Base-by-base conservation (phyloP, 345 rosid genomes). In the Triadica sebifera region DNA sequence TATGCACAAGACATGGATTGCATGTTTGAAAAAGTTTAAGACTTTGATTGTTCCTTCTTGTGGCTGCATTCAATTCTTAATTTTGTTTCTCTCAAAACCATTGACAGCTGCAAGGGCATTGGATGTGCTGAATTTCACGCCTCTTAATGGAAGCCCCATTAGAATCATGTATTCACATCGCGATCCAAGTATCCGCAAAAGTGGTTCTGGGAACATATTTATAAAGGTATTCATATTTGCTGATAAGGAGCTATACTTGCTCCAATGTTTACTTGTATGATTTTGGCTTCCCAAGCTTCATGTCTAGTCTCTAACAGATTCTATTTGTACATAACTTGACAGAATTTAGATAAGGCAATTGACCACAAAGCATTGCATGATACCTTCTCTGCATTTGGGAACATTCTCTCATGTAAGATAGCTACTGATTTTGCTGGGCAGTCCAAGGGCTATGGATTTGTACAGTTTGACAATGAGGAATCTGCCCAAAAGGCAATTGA, bases 171-270 rank as follows among this genome's bases (percentile, higher is more conserved):
- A 88, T 78, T 94, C 98, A 61, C 94, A 86, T 66, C 91, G 94
- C 38, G 94, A 90, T 72, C 91, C 93, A 12, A 89, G 87, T 66
- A 69, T 86, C 77, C 92, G 91, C 65, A 88, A 85, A 81, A 93
- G 98, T 88, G 99, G 99, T 47, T 70, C 96, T n/a, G 98, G 99
- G 46, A 95, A 95, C 76, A 95, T 95, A 22, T 95, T 89, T 70
- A 93, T 95, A 71, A 91, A 91, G 97, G 97, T 90, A 84, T 24
- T 56, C 19, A 20, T 67, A 45, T 57, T 22, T 47, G 47, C 39
- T 65, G 60, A 50, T 60, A 20, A 46, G 24, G 57, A 69, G 63
- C 22, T 76, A 29, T 62, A 29, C 7, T 45, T 70, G 5, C 46
- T 63, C 15, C 25, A 12, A 6, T 47, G 19, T 15, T 16, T 49